A percentile compares a stretch with the other conserved stretches of the same genome.
phyloP scores from a whole-genome alignment of 2,329 filamentous ascomycete genomes.

The Microdochium bolleyi region DNA sequence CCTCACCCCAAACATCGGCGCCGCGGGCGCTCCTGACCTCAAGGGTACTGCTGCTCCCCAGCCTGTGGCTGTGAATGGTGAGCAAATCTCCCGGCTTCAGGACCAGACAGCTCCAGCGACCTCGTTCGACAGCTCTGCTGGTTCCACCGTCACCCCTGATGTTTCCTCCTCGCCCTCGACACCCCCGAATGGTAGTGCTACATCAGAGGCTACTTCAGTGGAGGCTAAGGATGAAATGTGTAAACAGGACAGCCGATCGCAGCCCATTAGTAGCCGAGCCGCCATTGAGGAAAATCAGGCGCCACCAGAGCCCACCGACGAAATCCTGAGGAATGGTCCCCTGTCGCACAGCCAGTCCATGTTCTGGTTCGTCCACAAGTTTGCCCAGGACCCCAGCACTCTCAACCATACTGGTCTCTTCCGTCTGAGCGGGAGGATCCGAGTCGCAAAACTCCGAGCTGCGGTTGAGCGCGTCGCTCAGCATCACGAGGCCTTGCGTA shows the following conservation, averaged over 20 bases:
- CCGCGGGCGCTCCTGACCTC: not conserved
- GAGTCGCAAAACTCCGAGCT: not conserved
- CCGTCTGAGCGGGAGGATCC: slow-evolving; percentile 1
- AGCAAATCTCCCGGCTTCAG: not conserved
- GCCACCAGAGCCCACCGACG: not conserved
- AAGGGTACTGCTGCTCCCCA: not conserved
- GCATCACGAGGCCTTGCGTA: slow-evolving; percentile 4
- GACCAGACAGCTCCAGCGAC: not conserved
- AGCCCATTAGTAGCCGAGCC: not conserved
- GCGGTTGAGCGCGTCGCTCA: slow-evolving; percentile 2
- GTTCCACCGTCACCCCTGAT: not conserved
- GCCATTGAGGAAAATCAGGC: not conserved
- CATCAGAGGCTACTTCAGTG: not conserved
- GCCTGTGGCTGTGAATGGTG: not conserved
- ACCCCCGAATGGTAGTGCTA: not conserved
- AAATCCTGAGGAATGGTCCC: not conserved
- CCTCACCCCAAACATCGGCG: not conserved
- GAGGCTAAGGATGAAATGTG: not conserved
- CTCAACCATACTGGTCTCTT: slow-evolving; percentile 2
- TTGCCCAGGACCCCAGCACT: slow-evolving; percentile 1
- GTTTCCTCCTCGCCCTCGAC: not conserved
- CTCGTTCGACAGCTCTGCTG: not conserved
- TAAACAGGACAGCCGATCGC: not conserved
- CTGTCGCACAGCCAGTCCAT: slow-evolving; percentile 3
- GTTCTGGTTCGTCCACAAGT: slow-evolving; percentile 4